Evolutionary conservation across 2,329 filamentous ascomycete genomes (phyloP).

Genomic region (Conoideocrella luteorostrata): DNA sequence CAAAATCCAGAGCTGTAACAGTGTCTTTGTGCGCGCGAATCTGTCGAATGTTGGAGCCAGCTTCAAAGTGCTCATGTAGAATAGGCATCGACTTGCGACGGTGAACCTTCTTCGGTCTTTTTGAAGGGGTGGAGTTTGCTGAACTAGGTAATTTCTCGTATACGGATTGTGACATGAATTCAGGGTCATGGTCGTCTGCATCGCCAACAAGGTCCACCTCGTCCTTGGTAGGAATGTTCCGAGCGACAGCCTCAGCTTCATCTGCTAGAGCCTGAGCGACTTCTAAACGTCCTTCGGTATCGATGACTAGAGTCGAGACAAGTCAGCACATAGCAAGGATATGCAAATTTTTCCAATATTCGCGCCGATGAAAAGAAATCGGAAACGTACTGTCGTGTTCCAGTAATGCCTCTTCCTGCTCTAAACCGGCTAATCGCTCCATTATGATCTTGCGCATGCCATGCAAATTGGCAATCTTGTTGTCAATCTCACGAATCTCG

Average conservation of each 20-base stretch:
- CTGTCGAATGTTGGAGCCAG: slow-evolving; percentile 82
- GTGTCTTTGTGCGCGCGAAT: slow-evolving; percentile 82
- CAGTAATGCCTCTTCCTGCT: slow-evolving; percentile 83
- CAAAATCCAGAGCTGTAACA: slow-evolving; percentile 89
- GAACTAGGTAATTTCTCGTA: slow-evolving; percentile 80
- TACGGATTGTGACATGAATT: slow-evolving; percentile 96
- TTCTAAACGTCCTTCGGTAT: slow-evolving; percentile 56
- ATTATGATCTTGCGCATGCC: slow-evolving; percentile 90
- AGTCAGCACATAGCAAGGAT: too few species aligned
- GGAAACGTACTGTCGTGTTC: slow-evolving; percentile 74
- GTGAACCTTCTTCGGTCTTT: slow-evolving; percentile 46
- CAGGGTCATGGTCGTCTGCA: slow-evolving; percentile 40
- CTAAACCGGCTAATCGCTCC: slow-evolving; percentile 75
- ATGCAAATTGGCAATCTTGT: slow-evolving; percentile 88
- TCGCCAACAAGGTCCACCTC: slow-evolving; percentile 48
- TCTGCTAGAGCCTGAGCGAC: slow-evolving; percentile 53
- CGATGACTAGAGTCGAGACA: slow-evolving; percentile 41
- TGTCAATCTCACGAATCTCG: slow-evolving; percentile 94
- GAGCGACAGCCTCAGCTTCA: slow-evolving; percentile 50
- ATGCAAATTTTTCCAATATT: too few species aligned
- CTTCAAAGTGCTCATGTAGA: slow-evolving; percentile 88
- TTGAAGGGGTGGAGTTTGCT: slow-evolving; percentile 39
- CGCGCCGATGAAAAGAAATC: not conserved
- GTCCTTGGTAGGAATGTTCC: slow-evolving; percentile 44
- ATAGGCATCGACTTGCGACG: slow-evolving; percentile 85